phyloP scores from a whole-genome alignment of 139 green algal species.

The Yamagishiella unicocca region DNA sequence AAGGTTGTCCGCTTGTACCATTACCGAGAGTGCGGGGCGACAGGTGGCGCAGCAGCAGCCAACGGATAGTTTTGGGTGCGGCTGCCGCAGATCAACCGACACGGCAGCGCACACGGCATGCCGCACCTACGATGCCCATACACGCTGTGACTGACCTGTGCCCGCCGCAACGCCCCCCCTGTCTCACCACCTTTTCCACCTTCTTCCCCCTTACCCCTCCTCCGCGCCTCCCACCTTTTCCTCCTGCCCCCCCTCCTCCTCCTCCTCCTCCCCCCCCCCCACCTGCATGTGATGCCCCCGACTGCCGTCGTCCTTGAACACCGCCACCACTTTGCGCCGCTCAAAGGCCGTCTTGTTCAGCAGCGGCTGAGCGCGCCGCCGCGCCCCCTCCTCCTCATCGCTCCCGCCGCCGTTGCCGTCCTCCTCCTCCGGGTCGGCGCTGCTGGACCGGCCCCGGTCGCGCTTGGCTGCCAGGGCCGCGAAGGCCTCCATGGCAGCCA shows the following conservation, averaged over 20 bases:
- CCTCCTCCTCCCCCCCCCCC: constrained; percentile 71
- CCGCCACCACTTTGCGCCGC: constrained; percentile 67
- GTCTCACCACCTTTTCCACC: no score
- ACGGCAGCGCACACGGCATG: no score
- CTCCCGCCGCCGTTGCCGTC: constrained; percentile 40
- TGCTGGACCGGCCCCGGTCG: not conserved
- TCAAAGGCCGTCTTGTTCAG: constrained; percentile 80
- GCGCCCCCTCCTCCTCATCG: constrained; percentile 54
- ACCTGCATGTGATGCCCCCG: constrained; percentile 81
- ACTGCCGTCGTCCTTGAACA: constrained; percentile 74
- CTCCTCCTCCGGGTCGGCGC: constrained; percentile 26
- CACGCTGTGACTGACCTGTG: no score
- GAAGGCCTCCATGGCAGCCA: constrained; percentile 78
- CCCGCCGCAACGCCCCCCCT: no score
- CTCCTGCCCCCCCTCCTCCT: constrained; percentile 73
- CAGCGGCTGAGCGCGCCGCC: constrained; percentile 40
- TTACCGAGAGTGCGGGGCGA: no score
- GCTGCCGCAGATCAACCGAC: no score
- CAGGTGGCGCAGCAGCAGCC: no score
- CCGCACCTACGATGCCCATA: no score
- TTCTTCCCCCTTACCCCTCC: no score
- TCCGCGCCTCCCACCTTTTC: no score
- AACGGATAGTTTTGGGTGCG: no score
- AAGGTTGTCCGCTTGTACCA: no score
- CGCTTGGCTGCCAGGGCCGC: constrained; percentile 61